These are phyloP conservation scores for Thielaviopsis musarum DNA, from an alignment of 2,329 filamentous ascomycete genomes.

Conservation along the genomic window DNA sequence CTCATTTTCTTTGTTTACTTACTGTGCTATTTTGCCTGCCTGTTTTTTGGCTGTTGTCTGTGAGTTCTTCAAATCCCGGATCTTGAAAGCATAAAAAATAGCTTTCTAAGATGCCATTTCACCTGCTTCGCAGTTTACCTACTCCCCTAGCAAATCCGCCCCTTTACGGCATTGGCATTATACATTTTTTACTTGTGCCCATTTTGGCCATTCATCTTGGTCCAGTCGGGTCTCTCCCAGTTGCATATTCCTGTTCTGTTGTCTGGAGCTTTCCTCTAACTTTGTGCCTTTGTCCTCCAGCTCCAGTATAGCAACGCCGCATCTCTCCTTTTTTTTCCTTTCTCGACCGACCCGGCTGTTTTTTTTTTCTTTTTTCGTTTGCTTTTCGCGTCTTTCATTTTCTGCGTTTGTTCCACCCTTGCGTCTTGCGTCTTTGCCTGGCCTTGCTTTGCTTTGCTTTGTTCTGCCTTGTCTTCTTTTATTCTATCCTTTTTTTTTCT, in stretches of 20 bases:
- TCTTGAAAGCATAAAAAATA: not conserved
- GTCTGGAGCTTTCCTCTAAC: not conserved
- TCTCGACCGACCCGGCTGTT: not conserved
- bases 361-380: slow-evolving; percentile 13
- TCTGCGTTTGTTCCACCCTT: slow-evolving; percentile 8
- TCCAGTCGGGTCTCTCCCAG: too few species aligned
- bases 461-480: not conserved
- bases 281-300: not conserved
- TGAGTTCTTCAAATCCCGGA: not conserved
- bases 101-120: not conserved
- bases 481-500: slow-evolving; percentile 4
- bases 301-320: slow-evolving; percentile 11
- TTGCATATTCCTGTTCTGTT: too few species aligned
- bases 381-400: slow-evolving; percentile 13
- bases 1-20: not conserved
- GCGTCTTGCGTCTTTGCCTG: slow-evolving; percentile 3
- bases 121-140: not conserved
- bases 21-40: too few species aligned
- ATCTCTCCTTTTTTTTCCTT: slow-evolving; percentile 15
- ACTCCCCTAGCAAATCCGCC: not conserved
- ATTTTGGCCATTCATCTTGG: too few species aligned
- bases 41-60: not conserved
- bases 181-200: not conserved
- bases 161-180: not conserved
- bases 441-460: slow-evolving; percentile 3